A percentile compares a stretch with the other conserved stretches of the same genome.
Conservation (phyloP, 768 basidiomycete genomes). For the Terana coerulea region DNA sequence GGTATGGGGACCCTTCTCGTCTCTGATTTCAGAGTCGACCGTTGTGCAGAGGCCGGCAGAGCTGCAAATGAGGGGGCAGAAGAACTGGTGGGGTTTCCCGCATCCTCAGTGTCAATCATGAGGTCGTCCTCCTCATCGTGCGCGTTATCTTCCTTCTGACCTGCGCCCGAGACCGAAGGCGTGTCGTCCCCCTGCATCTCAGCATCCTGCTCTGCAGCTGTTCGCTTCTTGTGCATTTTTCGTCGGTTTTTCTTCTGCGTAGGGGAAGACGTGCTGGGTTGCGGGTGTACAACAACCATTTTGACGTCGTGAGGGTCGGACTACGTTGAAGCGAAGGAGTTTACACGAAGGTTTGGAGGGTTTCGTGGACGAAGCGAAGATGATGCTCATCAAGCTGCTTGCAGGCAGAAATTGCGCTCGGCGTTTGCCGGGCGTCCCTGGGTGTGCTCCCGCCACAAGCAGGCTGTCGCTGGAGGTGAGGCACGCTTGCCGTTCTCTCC, state of each 20-base stretch:
- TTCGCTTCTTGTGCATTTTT: constrained; percentile 37
- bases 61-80: constrained; percentile 69
- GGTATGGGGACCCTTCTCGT: constrained; percentile 88
- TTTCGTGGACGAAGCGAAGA: not conserved
- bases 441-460: not conserved
- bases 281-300: constrained; percentile 41
- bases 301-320: not conserved
- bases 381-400: not conserved
- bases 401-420: constrained; percentile 10
- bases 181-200: constrained; percentile 16
- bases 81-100: constrained; percentile 38
- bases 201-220: constrained; percentile 16
- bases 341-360: not conserved
- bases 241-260: constrained; percentile 43
- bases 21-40: constrained; percentile 69
- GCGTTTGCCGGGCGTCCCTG: not conserved
- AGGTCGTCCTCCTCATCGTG: constrained; percentile 54
- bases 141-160: constrained; percentile 8
- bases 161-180: not conserved
- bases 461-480: not conserved
- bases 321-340: not conserved
- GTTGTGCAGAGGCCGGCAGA: constrained; percentile 54
- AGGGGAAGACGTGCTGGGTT: constrained; percentile 26
- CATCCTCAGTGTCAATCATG: constrained; percentile 52
- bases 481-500: not conserved